Conservation (phyloP, 2,329 filamentous ascomycete genomes). For the Aspergillus caelatus region DNA sequence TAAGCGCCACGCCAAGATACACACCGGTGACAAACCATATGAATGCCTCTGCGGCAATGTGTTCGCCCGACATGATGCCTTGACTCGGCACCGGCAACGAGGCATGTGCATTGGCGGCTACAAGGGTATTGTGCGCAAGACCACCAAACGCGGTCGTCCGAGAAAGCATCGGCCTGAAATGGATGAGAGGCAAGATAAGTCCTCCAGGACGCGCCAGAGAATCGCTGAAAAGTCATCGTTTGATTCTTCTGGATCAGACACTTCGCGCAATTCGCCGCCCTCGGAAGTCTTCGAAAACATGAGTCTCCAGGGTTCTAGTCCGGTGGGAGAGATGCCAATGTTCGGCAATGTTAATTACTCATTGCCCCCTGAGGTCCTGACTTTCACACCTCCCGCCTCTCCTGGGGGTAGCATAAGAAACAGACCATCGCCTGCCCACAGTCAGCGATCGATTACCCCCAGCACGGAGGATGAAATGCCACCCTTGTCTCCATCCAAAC, state of each 20-base stretch:
- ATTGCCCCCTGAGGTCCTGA: constrained; percentile 45
- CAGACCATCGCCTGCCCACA: constrained; percentile 38
- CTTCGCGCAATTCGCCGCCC: constrained; percentile 46
- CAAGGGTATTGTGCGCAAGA: constrained; percentile 72
- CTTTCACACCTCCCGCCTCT: constrained; percentile 52
- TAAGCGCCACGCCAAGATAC: constrained; percentile 96
- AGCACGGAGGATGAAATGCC: constrained; percentile 42
- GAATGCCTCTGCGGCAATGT: constrained; percentile 92
- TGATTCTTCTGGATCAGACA: constrained; percentile 41
- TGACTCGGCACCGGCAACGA: constrained; percentile 90
- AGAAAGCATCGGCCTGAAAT: constrained; percentile 65
- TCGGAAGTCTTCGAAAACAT: constrained; percentile 44
- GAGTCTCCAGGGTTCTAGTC: constrained; percentile 40
- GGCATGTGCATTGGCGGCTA: constrained; percentile 97
- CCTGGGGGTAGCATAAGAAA: constrained; percentile 45
- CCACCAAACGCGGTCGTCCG: constrained; percentile 67
- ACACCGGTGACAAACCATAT: constrained; percentile 94
- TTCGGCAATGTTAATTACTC: constrained; percentile 36
- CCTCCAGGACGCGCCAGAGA: constrained; percentile 54
- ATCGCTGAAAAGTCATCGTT: constrained; percentile 39
- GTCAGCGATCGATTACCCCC: constrained; percentile 42
- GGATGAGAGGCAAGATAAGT: constrained; percentile 61
- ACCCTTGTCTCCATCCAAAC: constrained; percentile 38
- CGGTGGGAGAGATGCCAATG: constrained; percentile 34
- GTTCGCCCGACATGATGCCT: constrained; percentile 91